Evolutionary conservation across 148 eudicot species (phyloP).

Genomic region (Rhododendron ovatum): DNA sequence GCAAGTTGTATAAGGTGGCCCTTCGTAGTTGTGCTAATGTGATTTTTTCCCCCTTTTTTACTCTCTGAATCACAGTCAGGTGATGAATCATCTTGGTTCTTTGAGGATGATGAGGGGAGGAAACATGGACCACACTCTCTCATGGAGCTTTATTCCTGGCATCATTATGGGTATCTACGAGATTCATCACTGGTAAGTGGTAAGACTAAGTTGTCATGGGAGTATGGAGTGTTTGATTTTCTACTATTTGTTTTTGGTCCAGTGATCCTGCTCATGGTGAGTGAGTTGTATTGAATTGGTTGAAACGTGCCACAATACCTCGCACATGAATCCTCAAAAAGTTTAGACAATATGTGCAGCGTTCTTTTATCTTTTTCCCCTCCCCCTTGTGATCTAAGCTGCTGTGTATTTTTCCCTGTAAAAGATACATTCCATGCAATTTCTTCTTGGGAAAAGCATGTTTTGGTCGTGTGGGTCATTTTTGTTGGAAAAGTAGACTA

Average conservation of each 20-base stretch:
- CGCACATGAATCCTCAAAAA: background rate
- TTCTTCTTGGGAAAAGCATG: background rate
- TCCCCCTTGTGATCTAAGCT: background rate
- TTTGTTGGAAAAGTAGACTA: background rate
- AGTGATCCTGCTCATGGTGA: background rate
- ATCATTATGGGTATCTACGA: constrained; percentile 63
- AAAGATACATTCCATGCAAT: background rate
- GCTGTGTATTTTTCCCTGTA: background rate
- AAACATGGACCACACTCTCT: constrained; percentile 85
- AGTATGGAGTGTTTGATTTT: background rate
- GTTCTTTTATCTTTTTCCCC: background rate
- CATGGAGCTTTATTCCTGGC: constrained; percentile 77
- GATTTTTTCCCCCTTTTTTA: background rate
- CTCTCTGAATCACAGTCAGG: constrained; percentile 26
- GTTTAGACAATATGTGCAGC: background rate
- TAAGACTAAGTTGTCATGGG: too few relatives aligned
- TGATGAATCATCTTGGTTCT: constrained; percentile 70
- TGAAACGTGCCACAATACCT: background rate
- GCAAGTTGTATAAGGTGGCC: background rate
- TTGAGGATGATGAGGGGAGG: constrained; percentile 56
- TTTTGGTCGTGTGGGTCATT: background rate
- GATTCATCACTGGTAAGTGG: constrained; percentile 61
- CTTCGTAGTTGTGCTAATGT: background rate
- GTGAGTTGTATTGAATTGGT: background rate
- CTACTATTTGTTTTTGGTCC: background rate